Evolutionary conservation across 371 early-diverging fungal species (phyloP).

Genomic region (Saksenaea oblongispora): DNA sequence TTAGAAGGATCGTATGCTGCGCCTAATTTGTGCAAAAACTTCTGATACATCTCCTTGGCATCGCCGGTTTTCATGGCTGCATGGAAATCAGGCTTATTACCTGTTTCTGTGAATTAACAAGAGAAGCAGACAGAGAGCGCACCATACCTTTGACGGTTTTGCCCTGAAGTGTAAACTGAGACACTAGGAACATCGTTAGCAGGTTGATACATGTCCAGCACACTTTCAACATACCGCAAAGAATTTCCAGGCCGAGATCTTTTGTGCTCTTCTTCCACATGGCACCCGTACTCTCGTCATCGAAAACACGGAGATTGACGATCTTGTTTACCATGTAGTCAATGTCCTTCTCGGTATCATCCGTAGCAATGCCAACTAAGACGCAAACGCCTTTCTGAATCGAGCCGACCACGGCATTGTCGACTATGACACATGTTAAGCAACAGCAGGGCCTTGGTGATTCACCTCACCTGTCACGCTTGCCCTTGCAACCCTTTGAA

Average conservation of each 20-base stretch:
- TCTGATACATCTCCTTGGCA: constrained; percentile 71
- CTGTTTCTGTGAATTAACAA: constrained; percentile 15
- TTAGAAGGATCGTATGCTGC: constrained; percentile 59
- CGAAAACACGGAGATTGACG: constrained; percentile 75
- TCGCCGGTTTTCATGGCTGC: constrained; percentile 73
- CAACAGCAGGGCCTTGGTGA: background rate
- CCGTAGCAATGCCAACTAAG: constrained; percentile 70
- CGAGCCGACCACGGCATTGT: constrained; percentile 63
- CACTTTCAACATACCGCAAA: constrained; percentile 59
- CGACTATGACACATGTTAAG: constrained; percentile 41
- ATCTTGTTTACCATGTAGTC: constrained; percentile 76
- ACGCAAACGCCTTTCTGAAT: constrained; percentile 79
- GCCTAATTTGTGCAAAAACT: constrained; percentile 72
- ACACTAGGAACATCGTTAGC: constrained; percentile 48
- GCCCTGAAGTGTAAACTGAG: constrained; percentile 87
- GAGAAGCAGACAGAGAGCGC: background rate
- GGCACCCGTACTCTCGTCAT: constrained; percentile 50
- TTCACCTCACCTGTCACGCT: constrained; percentile 16
- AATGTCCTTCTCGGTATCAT: constrained; percentile 75
- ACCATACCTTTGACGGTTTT: constrained; percentile 64
- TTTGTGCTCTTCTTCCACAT: constrained; percentile 80
- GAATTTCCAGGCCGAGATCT: constrained; percentile 68
- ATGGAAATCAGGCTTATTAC: constrained; percentile 91
- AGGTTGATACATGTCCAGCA: background rate
- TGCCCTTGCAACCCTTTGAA: constrained; percentile 18